phyloP scores from a whole-genome alignment of 148 eudicot species.

The Persicaria maculosa region DNA sequence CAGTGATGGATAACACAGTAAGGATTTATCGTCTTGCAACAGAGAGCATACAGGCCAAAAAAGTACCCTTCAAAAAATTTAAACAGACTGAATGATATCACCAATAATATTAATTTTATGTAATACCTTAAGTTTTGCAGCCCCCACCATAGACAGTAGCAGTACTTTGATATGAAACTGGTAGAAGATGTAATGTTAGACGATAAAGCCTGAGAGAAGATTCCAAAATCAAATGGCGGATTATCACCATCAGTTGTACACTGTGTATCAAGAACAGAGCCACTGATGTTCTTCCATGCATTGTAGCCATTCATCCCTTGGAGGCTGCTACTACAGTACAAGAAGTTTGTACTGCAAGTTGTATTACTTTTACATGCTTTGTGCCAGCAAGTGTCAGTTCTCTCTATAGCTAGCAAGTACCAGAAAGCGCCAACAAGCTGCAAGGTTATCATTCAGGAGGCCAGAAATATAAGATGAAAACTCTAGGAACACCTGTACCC shows the following conservation, averaged over 20 bases:
- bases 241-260: constrained; percentile 9
- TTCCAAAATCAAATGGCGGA: constrained; percentile 7
- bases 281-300: constrained; percentile 9
- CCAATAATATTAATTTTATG: not conserved
- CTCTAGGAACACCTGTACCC: not conserved
- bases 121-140: constrained; percentile 10
- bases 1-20: not conserved
- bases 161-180: constrained; percentile 4
- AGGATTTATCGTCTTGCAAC: not conserved
- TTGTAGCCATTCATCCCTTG: constrained; percentile 8
- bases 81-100: not conserved
- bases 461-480: not conserved
- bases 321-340: constrained; percentile 9
- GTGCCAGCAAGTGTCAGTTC: constrained; percentile 10
- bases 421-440: constrained; percentile 14
- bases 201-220: constrained; percentile 5
- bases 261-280: constrained; percentile 6
- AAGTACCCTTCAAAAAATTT: not conserved
- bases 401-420: constrained; percentile 13
- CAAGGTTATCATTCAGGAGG: not conserved
- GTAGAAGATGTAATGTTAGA: constrained; percentile 4
- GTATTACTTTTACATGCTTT: constrained; percentile 3
- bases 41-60: not conserved
- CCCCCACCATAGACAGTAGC: constrained; percentile 12
- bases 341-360: constrained; percentile 1